phyloP scores from a whole-genome alignment of 2,329 filamentous ascomycete species.

The Diaporthe nobilis region DNA sequence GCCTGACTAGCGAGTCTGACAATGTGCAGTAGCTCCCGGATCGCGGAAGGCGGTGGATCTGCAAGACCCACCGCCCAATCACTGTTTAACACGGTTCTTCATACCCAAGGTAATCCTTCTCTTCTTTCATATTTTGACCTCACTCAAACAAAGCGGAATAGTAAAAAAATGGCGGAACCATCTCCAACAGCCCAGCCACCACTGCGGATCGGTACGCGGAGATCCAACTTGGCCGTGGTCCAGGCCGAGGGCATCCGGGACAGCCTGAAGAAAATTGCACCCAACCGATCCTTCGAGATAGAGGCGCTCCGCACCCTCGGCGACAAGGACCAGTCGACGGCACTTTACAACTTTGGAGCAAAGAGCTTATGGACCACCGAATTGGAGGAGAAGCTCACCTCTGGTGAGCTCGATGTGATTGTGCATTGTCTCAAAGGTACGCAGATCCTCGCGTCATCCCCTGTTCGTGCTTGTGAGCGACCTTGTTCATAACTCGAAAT shows the following conservation, averaged over 20 bases:
- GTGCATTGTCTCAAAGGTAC: slow-evolving; percentile 11
- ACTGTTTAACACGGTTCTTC: not conserved
- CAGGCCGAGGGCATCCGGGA: slow-evolving; percentile 14
- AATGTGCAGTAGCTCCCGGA: not conserved
- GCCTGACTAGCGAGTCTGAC: not conserved
- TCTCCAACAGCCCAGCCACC: not conserved
- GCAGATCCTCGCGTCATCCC: not conserved
- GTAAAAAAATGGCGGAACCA: not conserved
- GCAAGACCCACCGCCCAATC: not conserved
- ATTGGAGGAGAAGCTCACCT: slow-evolving; percentile 7
- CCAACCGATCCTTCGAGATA: slow-evolving; percentile 9
- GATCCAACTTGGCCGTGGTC: slow-evolving; percentile 16
- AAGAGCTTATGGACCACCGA: slow-evolving; percentile 24
- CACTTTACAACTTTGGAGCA: slow-evolving; percentile 12
- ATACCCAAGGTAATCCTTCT: not conserved
- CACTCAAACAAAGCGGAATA: not conserved
- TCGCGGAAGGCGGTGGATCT: not conserved
- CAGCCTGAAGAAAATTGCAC: slow-evolving; percentile 14
- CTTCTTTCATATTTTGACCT: not conserved
- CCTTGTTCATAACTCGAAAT: not conserved
- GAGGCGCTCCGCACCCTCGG: slow-evolving; percentile 16
- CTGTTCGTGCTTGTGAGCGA: not conserved
- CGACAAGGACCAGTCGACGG: slow-evolving; percentile 19
- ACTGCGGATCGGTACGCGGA: slow-evolving; percentile 7
- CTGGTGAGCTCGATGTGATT: not conserved